A percentile compares a stretch with the other conserved stretches of the same genome.
Evolutionary conservation across 352 stramenopile genomes (phyloP).

Genomic region (Phytophthora constricta): DNA sequence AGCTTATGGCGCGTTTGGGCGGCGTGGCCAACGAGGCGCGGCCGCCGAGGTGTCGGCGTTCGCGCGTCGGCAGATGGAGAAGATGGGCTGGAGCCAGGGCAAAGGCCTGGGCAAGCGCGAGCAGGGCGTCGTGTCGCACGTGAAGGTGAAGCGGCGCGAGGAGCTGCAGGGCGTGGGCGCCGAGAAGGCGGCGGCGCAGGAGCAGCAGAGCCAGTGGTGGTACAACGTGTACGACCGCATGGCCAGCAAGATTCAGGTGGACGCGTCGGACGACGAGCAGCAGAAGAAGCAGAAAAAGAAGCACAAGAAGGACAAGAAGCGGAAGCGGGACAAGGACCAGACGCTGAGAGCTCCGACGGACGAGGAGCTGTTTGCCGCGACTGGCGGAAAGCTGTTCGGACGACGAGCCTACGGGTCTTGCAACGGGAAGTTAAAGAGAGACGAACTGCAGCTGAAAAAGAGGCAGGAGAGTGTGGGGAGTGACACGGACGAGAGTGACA

Average conservation of each 20-base stretch:
- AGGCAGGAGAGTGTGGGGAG: slow-evolving; percentile 34
- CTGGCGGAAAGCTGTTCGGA: slow-evolving; percentile 95
- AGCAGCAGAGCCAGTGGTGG: slow-evolving; percentile 87
- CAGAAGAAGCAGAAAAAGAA: slow-evolving; percentile 35
- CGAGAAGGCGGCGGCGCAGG: slow-evolving; percentile 69
- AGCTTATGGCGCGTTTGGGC: slow-evolving; percentile 78
- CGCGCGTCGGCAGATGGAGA: slow-evolving; percentile 90
- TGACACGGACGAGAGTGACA: slow-evolving; percentile 9
- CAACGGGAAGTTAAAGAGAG: slow-evolving; percentile 86
- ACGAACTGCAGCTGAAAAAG: slow-evolving; percentile 64
- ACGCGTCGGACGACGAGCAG: slow-evolving; percentile 60
- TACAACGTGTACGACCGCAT: slow-evolving; percentile 91
- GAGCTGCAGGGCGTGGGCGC: slow-evolving; percentile 93
- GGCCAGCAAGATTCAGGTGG: slow-evolving; percentile 87
- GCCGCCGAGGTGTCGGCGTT: slow-evolving; percentile 77
- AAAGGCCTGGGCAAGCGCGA: slow-evolving; percentile 96
- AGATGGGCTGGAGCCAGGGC: slow-evolving; percentile 96
- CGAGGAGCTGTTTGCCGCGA: slow-evolving; percentile 96
- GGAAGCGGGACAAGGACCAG: slow-evolving; percentile 45
- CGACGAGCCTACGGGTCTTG: slow-evolving; percentile 92
- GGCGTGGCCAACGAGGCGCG: slow-evolving; percentile 82
- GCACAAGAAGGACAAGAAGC: slow-evolving; percentile 63
- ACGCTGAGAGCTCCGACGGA: slow-evolving; percentile 89
- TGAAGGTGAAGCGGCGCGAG: slow-evolving; percentile 94
- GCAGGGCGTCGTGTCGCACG: slow-evolving; percentile 93